phyloP scores from a whole-genome alignment of 2,329 filamentous ascomycete genomes.

The Phyllachora maydis region DNA sequence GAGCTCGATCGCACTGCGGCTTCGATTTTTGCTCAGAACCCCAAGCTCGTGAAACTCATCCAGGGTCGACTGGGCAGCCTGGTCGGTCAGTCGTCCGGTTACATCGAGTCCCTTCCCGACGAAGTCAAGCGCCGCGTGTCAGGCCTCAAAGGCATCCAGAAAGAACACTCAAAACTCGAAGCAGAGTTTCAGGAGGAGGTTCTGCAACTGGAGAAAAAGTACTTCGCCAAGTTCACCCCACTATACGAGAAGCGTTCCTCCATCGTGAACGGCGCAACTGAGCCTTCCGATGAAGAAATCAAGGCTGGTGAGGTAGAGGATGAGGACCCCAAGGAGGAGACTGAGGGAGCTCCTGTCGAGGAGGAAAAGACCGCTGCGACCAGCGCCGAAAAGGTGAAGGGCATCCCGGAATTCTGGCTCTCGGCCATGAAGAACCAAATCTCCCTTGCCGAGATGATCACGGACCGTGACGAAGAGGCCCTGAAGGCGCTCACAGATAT shows the following conservation, averaged over 20 bases:
- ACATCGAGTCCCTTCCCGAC: conserved; percentile 85
- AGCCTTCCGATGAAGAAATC: conserved; percentile 77
- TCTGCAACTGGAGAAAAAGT: conserved; percentile 96
- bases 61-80: conserved; percentile 87
- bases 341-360: conserved; percentile 27
- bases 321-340: conserved; percentile 40
- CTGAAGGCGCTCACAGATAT: conserved; percentile 82
- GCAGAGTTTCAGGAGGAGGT: conserved; percentile 98
- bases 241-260: conserved; percentile 87
- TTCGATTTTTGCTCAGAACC: conserved; percentile 89
- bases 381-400: conserved; percentile 29
- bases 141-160: conserved; percentile 93
- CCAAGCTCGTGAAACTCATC: conserved; percentile 88
- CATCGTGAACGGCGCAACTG: conserved; percentile 72
- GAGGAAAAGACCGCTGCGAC: conserved; percentile 38
- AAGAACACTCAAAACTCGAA: conserved; percentile 96
- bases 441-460: conserved; percentile 95
- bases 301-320: conserved; percentile 67
- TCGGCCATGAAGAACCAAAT: conserved; percentile 99
- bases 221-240: conserved; percentile 95
- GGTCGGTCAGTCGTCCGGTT: conserved; percentile 87
- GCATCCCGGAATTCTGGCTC: conserved; percentile 98
- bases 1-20: conserved; percentile 77
- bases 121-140: conserved; percentile 83
- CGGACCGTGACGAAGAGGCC: conserved; percentile 85